Base-by-base conservation (phyloP, 257 asterid species). In the Penstemon davidsonii region DNA sequence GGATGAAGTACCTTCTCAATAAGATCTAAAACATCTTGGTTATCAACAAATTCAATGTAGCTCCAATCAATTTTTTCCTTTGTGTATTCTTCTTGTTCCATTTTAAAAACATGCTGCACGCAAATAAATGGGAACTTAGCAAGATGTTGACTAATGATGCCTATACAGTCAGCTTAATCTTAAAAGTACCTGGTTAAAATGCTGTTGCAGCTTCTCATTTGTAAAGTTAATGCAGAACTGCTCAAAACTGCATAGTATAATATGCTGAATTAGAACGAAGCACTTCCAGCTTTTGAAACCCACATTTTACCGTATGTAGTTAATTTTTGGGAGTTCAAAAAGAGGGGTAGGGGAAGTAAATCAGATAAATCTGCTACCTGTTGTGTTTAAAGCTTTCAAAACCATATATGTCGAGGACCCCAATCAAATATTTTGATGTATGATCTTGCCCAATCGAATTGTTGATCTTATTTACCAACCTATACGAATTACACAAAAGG, bases 51-150 rank as follows among this genome's bases (percentile, higher is more conserved):
- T 82, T 92, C 98, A 75, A 92, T 92, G 80, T 92, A 92, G 88
- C 98, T 90, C 98, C 98, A 90, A 72, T 92, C 64, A 63, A 92
- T 92, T 74, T 78, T 90, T 83, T 92, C 98, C 85, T 88, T 90
- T 40, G 90, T 84, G 84, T 92, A 92, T 75, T 92, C 98, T 80
- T 92, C 98, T 86, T 92, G 98, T 81, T 92, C 97, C 97, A 86
- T 92, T 83, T 92, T 92, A 79, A 92, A 92, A 54, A 92, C 98
- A 81, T 92, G 98, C 98, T 92, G 98, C 71, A 77, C 68, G 61
- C n/a, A 63, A 70, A 37, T 66, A 68, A 25, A 62, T 68, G 45
- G 44, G 68, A 46, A 71, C 45, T 76, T 76, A 67, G 79, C 64
- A 70, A 68, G 74, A 55, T 76, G 55, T 55, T 62, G 66, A 55